Conservation (phyloP, 768 basidiomycete species). For the Psilocybe azurescens region DNA sequence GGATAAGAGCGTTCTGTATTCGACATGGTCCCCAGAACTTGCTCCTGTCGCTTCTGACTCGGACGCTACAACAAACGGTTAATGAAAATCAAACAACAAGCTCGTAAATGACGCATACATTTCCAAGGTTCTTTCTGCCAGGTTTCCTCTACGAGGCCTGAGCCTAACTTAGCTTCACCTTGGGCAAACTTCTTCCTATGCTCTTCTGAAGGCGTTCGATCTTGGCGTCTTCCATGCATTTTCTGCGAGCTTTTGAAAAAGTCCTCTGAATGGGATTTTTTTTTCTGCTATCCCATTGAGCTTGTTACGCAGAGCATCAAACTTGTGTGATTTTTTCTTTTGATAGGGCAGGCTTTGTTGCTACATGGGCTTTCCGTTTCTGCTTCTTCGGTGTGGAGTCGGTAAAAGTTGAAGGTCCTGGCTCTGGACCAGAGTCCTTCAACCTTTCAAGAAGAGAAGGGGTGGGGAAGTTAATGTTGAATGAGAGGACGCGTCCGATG, state of each 20-base stretch:
- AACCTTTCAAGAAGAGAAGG: too few relatives aligned
- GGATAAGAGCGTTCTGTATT: constrained; percentile 5
- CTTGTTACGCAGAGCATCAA: background rate
- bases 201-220: too few relatives aligned
- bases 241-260: too few relatives aligned
- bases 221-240: too few relatives aligned
- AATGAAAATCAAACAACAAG: too few relatives aligned
- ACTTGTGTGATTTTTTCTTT: background rate
- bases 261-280: too few relatives aligned
- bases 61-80: too few relatives aligned
- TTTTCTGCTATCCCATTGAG: background rate
- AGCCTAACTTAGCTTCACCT: too few relatives aligned
- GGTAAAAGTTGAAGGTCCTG: background rate
- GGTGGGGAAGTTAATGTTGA: too few relatives aligned
- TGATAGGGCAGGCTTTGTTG: background rate
- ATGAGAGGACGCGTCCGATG: background rate
- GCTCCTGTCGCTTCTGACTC: too few relatives aligned
- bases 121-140: background rate
- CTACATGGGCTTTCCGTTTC: background rate
- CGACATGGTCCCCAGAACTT: background rate
- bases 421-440: background rate
- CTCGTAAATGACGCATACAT: too few relatives aligned
- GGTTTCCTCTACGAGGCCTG: background rate
- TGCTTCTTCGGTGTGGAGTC: background rate
- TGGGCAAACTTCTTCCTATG: too few relatives aligned